A percentile compares a stretch with the other conserved stretches of the same genome.
Evolutionary conservation across 2,329 filamentous ascomycete species (phyloP).

Genomic region (Cladosporium austrohemisphaericum): DNA sequence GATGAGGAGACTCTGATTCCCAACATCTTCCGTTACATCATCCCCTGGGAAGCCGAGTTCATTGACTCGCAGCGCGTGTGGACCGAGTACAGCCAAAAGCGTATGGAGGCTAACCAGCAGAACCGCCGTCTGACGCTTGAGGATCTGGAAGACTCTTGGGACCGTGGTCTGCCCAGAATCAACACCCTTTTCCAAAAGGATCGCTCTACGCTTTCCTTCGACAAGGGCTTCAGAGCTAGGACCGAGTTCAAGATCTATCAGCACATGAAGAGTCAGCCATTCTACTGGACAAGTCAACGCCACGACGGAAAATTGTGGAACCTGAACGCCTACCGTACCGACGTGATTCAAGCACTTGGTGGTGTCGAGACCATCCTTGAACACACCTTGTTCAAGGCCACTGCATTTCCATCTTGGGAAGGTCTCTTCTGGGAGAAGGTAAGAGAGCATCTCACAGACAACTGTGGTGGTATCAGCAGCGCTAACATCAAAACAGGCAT

Average conservation of each 20-base stretch:
- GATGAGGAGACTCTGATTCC: constrained; percentile 97
- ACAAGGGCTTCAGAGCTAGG: constrained; percentile 93
- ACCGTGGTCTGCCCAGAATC: constrained; percentile 93
- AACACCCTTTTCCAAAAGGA: constrained; percentile 99
- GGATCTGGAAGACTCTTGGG: constrained; percentile 97
- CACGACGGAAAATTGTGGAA: constrained; percentile 99
- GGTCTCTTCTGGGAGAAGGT: constrained; percentile 74
- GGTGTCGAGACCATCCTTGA: constrained; percentile 98
- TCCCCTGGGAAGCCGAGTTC: constrained; percentile 98
- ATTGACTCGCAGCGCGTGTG: constrained; percentile 98
- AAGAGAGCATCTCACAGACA: constrained; percentile 39
- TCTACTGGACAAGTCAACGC: constrained; percentile 98
- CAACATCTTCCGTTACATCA: constrained; percentile 99
- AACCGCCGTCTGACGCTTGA: constrained; percentile 92
- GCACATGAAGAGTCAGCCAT: constrained; percentile 97
- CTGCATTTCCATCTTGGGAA: constrained; percentile 94
- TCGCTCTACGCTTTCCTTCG: constrained; percentile 91
- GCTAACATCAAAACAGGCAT: constrained; percentile 19
- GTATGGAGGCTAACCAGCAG: constrained; percentile 93
- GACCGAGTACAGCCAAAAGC: constrained; percentile 99
- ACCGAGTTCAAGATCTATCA: constrained; percentile 99
- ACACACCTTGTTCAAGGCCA: constrained; percentile 93
- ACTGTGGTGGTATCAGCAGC: constrained; percentile 35
- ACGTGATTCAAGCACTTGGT: constrained; percentile 92
- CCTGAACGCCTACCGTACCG: constrained; percentile 88